Percentiles rank a stretch among this genome's conserved stretches.
phyloP scores from a whole-genome alignment of 306 rosid species.

The Alnus rubra region DNA sequence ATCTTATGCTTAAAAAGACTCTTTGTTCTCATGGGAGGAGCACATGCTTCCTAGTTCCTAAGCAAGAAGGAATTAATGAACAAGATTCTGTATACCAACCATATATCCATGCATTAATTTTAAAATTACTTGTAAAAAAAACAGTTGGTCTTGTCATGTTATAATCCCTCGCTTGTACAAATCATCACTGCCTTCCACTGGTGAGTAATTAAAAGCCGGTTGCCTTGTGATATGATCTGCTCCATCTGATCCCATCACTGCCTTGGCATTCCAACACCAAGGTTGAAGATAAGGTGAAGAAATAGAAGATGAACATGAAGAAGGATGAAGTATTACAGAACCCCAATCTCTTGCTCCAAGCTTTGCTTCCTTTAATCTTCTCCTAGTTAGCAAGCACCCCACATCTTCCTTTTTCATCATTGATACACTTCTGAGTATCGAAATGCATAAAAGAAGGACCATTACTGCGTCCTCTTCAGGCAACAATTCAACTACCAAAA shows the following conservation, averaged over 20 bases:
- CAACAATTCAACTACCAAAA: constrained; percentile 64
- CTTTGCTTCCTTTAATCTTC: constrained; percentile 70
- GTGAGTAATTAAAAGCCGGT: constrained; percentile 51
- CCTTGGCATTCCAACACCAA: constrained; percentile 68
- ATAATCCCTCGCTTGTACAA: constrained; percentile 66
- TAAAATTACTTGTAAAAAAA: background rate
- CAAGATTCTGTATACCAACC: background rate
- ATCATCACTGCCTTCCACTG: constrained; percentile 78
- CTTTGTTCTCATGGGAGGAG: too few species aligned
- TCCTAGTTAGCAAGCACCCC: constrained; percentile 69
- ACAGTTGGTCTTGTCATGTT: constrained; percentile 23
- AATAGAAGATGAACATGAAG: constrained; percentile 34
- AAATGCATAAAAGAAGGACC: constrained; percentile 71
- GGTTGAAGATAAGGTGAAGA: constrained; percentile 74
- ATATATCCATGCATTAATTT: background rate
- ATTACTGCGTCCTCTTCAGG: constrained; percentile 82
- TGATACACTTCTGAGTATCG: constrained; percentile 73
- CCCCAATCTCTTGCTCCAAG: constrained; percentile 78
- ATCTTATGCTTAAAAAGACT: too few species aligned
- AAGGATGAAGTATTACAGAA: constrained; percentile 76
- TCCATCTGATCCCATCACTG: constrained; percentile 46
- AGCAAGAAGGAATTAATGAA: too few species aligned
- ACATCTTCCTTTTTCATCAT: constrained; percentile 73
- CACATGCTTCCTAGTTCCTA: background rate
- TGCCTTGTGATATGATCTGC: constrained; percentile 42